Evolutionary conservation across 805 yeast species (phyloP), one percentile per base, ranked within the genome.

Genomic region (Candida nitratophila): DNA sequence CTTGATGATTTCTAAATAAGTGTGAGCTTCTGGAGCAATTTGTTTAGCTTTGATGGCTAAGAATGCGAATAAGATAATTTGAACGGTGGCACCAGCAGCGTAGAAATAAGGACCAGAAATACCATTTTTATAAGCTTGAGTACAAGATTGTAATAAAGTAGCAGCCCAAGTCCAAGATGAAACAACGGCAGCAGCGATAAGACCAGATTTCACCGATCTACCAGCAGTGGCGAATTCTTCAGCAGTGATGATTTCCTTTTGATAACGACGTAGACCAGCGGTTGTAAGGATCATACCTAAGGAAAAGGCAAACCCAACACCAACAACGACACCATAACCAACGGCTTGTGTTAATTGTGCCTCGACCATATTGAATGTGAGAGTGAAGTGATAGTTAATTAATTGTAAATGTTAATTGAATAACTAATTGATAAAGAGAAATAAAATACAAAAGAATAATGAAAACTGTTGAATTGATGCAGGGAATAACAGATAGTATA

Each of bases 151-250:
- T 29, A 86, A 68, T 40, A 86, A 65, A 1, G 95, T 86, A 3
- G 88, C 86, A n/a, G 86, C 86, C 89, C 89, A 83, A 10, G 96
- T 88, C 98, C 98, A 90, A 9, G 91, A 81, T 12, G 91, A 81
- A 9, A 89, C 96, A 27, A 90, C 96, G 8, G 96, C 96, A 8
- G 95, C 81, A 5, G 91, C 81, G 49, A 88, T 83, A 51, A 90
- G 70, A 40, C 93, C 93, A 0, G 91, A 81, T 54, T 83, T 85
- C 36, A 90, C 95, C 3, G 87, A 72, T 59, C 96, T 76, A 51
- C 96, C 96, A 31, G 96, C 96, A 5, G 96, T 89, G 3, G 95
- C 79, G 54, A 90, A 90, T 59, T 89, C 96, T 66, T 90, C 97
- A 4, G 96, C 89, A 7, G 96, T 87, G 64, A 88, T 83, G 44